phyloP scores from a whole-genome alignment of 345 rosid genomes.

The Gossypium sturtianum region DNA sequence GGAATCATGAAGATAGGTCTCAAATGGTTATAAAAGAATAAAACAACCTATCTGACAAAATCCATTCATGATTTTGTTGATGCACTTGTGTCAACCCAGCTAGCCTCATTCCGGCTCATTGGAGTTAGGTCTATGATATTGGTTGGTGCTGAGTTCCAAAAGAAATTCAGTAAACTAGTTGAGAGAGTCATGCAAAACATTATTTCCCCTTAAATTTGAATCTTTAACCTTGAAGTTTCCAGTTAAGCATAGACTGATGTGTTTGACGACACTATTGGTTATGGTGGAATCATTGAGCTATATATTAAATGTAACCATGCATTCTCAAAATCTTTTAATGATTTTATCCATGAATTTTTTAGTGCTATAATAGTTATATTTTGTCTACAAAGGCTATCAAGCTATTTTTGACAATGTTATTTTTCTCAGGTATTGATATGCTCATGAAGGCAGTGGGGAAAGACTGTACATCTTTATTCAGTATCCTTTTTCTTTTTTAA shows the following conservation, averaged over 20 bases:
- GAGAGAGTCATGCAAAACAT: not conserved
- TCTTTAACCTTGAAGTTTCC: not conserved
- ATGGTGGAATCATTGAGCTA: not conserved
- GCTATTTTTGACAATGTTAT: conserved; percentile 2
- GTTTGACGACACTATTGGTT: not conserved
- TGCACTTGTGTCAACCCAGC: not conserved
- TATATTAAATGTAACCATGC: not conserved
- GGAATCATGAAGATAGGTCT: not conserved
- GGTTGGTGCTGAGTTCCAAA: not conserved
- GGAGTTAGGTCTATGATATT: not conserved
- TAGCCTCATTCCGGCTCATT: not conserved
- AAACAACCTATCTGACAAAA: not conserved
- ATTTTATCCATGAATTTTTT: not conserved
- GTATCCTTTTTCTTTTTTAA: conserved; percentile 45
- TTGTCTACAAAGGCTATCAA: not conserved
- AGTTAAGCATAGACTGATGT: not conserved
- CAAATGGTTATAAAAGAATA: not conserved
- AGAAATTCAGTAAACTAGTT: not conserved
- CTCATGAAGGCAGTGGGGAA: conserved; percentile 83
- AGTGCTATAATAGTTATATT: not conserved
- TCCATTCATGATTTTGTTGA: not conserved
- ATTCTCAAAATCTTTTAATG: not conserved
- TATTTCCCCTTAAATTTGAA: not conserved
- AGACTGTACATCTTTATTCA: conserved; percentile 85
- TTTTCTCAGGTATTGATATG: conserved; percentile 66